A percentile compares a stretch with the other conserved stretches of the same genome.
phyloP scores from a whole-genome alignment of 1,139 yeast genomes.

The Geotrichum candidum region DNA sequence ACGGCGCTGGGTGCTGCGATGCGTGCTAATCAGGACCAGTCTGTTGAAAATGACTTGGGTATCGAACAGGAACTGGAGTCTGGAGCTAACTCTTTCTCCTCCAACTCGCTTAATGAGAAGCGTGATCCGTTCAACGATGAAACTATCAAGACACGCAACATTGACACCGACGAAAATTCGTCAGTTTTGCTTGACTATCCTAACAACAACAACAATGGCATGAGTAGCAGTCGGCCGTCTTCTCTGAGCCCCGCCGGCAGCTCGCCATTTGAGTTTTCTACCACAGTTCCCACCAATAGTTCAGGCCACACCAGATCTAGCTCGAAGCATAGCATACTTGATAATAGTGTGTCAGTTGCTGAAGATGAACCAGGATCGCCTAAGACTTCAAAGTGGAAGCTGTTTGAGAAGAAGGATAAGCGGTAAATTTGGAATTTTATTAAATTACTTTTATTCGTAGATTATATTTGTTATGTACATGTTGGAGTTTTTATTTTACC shows the following conservation, averaged over 20 bases:
- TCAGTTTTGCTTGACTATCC: not conserved
- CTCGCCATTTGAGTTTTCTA: not conserved
- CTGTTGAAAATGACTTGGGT: not conserved
- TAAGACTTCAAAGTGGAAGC: not conserved
- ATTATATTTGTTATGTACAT: not conserved
- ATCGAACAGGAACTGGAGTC: not conserved
- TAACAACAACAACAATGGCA: not conserved
- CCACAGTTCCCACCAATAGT: not conserved
- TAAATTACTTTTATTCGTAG: not conserved
- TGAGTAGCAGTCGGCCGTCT: not conserved
- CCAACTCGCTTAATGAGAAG: not conserved
- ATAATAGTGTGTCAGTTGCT: not conserved
- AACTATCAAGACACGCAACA: not conserved
- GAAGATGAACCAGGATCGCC: not conserved
- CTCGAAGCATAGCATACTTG: not conserved
- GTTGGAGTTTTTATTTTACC: not conserved
- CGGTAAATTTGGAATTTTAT: not conserved
- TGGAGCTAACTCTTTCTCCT: not conserved
- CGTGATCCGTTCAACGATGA: not conserved
- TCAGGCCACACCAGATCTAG: not conserved
- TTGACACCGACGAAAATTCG: not conserved
- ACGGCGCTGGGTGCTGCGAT: slow-evolving; percentile 89
- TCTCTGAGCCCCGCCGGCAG: not conserved
- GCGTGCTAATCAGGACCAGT: slow-evolving; percentile 44
- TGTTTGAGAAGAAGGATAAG: not conserved